These are phyloP conservation scores for Aspergillus jensenii DNA, from an alignment of 2,329 filamentous ascomycete species.

Conservation along the genomic window DNA sequence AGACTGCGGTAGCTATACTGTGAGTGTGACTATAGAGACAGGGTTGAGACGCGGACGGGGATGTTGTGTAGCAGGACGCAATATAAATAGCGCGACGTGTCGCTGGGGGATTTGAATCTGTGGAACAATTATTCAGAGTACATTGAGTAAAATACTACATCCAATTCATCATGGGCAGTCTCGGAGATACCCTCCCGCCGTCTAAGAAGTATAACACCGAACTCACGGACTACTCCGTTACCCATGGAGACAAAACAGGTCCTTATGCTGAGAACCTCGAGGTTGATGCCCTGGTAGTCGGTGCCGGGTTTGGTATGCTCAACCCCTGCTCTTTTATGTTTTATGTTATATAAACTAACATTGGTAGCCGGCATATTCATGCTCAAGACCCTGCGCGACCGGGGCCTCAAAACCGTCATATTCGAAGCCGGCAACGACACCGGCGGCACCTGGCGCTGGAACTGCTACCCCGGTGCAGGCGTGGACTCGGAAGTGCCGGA, in stretches of 20 bases:
- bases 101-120: no score
- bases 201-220: conserved; percentile 1
- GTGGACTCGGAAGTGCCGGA: conserved; percentile 56
- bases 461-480: conserved; percentile 54
- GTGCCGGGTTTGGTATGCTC: background rate
- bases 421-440: conserved; percentile 54
- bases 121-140: no score
- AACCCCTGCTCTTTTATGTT: no score
- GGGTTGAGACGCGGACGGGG: no score
- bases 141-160: no score
- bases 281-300: conserved; percentile 1
- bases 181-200: background rate
- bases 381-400: conserved; percentile 53
- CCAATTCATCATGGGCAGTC: background rate
- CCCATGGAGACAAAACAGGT: background rate
- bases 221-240: background rate
- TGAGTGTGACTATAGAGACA: no score
- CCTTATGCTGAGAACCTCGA: conserved; percentile 3
- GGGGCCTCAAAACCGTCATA: conserved; percentile 49
- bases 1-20: no score
- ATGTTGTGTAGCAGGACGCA: background rate
- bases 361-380: conserved; percentile 44
- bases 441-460: conserved; percentile 58
- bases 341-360: background rate
- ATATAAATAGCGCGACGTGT: background rate